Evolutionary conservation across 768 basidiomycete species (phyloP).

Genomic region (Tulasnella sp.): DNA sequence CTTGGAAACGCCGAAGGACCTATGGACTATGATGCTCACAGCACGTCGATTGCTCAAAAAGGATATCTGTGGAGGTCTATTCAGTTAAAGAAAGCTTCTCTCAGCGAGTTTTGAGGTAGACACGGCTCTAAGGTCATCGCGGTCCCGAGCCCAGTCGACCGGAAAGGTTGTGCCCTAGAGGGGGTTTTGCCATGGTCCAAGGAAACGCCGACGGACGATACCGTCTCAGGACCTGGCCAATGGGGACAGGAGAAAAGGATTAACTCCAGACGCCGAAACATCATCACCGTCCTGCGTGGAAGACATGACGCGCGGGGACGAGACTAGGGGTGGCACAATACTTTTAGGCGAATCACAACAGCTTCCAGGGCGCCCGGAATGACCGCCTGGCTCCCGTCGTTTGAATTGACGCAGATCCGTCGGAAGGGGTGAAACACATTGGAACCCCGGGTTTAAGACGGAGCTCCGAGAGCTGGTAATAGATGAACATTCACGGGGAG

Average conservation of each 20-base stretch:
- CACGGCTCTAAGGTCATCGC: not conserved
- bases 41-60: not conserved
- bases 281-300: not conserved
- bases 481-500: not conserved
- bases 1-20: not conserved
- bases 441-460: not conserved
- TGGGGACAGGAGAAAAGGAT: not conserved
- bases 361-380: not conserved
- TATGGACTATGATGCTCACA: not conserved
- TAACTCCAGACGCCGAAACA: not conserved
- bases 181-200: not conserved
- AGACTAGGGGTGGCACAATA: not conserved
- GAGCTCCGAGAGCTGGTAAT: not conserved
- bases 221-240: not conserved
- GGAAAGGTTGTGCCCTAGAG: not conserved
- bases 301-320: not conserved
- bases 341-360: not conserved
- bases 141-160: not conserved
- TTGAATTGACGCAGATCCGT: not conserved
- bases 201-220: not conserved
- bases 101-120: not conserved
- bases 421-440: not conserved
- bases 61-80: not conserved
- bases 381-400: not conserved
- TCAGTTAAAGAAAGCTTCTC: not conserved